Base-by-base conservation (phyloP, 1,284 basidiomycete species). In the Irpex sp. region DNA sequence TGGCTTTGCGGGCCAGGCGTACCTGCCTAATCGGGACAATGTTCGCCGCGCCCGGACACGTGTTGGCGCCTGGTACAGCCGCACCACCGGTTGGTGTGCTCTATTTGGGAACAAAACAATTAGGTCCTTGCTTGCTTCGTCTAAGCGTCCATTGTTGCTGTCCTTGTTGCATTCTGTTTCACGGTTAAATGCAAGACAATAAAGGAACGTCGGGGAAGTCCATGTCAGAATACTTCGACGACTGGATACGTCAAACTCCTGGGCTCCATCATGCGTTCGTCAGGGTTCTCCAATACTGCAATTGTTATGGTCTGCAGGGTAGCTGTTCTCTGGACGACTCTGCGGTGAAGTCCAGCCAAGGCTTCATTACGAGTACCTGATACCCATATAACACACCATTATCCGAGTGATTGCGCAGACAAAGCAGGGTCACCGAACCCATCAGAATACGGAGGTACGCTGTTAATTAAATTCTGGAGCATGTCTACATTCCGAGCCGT, bases 1-100 rank as follows among this genome's bases (percentile, higher is more conserved):
- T 75, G 72, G 71, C 68, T 62, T 65, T 66, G 58, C 68, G 61
- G 15, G 26, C 61, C 60, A n/a, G 60, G 63, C 64, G 70, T 59
- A 66, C 64, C 64, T 72, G 52, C 74, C 73, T 64, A 63, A 68
- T 73, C 26, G 37, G 70, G 73, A 62, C 58, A 74, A 73, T 73
- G 73, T 48, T 59, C 3, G 19, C 26, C 17, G 19, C 34, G 57
- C 60, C 34, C 52, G 11, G 9, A 40, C 67, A 68, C 65, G 65
- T 65, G 65, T 58, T 15, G 31, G 48, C 37, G 44, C 19, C 19
- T 47, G 34, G 9, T 4, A 8, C 31, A 26, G 60, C 67, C 58
- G 61, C 58, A 47, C 38, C 40, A 21, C 37, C 38, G 54, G 21
- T 47, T 47, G 36, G 40, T 52, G 52, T 61, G 51, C 40, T 7